Percentiles rank a stretch among this genome's conserved stretches.
Evolutionary conservation across 306 rosid species (phyloP).

Genomic region (Vachellia pachyceras): DNA sequence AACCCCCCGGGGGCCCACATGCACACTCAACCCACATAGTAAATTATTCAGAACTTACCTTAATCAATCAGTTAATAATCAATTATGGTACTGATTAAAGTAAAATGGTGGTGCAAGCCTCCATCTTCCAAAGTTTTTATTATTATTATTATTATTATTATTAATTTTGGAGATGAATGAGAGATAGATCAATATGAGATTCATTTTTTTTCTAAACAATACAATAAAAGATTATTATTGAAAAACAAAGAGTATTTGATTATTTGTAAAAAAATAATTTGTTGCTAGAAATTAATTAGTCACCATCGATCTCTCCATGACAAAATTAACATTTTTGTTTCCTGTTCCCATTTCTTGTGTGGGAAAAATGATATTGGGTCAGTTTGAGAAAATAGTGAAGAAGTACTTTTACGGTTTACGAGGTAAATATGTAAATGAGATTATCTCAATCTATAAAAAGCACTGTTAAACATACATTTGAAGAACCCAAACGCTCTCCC

Average conservation of each 20-base stretch:
- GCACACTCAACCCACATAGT: background rate
- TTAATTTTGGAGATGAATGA: background rate
- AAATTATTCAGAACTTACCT: background rate
- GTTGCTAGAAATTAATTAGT: background rate
- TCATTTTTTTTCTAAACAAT: background rate
- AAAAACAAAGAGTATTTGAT: background rate
- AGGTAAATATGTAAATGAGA: too few relatives aligned
- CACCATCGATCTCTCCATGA: background rate
- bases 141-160: too few relatives aligned
- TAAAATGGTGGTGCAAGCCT: background rate
- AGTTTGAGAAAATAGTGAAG: too few relatives aligned
- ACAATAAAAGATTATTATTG: background rate
- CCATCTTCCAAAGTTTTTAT: background rate
- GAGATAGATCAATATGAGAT: background rate
- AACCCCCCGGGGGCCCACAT: background rate
- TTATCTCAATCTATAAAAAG: too few relatives aligned
- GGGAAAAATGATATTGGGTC: too few relatives aligned
- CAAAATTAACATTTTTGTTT: background rate
- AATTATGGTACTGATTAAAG: background rate
- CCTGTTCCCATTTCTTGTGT: too few relatives aligned
- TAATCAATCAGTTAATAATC: background rate
- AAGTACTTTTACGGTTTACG: too few relatives aligned
- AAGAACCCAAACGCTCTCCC: too few relatives aligned
- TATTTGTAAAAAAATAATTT: background rate
- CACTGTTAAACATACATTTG: too few relatives aligned